These are phyloP conservation scores for Sporothrix humicola DNA, from an alignment of 2,329 filamentous ascomycete genomes.

Conservation along the genomic window DNA sequence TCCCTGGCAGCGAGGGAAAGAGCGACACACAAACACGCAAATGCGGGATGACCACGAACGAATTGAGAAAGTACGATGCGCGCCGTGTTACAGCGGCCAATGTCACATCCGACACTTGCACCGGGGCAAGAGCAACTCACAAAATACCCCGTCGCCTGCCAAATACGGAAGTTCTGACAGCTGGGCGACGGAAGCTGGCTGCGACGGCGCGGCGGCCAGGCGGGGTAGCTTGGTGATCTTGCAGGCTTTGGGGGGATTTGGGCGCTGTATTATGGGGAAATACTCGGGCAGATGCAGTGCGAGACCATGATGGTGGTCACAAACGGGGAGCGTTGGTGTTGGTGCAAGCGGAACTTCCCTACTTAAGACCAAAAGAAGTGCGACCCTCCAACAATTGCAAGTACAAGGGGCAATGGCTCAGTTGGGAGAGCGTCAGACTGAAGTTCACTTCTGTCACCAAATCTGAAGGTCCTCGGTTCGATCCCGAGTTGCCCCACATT, in stretches of 20 bases:
- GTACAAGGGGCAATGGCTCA: slow-evolving; percentile 33
- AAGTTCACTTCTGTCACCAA: slow-evolving; percentile 21
- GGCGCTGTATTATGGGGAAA: not conserved
- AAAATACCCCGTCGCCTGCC: not conserved
- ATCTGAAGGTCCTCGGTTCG: slow-evolving; percentile 36
- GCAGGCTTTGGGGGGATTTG: not conserved
- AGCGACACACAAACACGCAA: not conserved
- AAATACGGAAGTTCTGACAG: not conserved
- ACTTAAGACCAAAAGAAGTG: not conserved
- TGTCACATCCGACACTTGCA: slow-evolving; percentile 6
- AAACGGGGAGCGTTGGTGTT: slow-evolving; percentile 7
- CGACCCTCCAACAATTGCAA: not conserved
- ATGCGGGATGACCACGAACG: not conserved
- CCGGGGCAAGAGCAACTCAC: not conserved
- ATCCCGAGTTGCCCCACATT: slow-evolving; percentile 34
- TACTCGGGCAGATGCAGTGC: not conserved
- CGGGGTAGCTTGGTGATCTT: not conserved
- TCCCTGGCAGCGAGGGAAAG: not conserved
- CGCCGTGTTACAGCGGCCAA: not conserved
- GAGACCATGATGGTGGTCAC: not conserved
- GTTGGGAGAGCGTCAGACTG: slow-evolving; percentile 32
- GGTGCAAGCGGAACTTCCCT: not conserved
- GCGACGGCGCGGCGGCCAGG: not conserved
- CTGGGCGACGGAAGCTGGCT: too few relatives aligned
- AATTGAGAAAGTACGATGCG: not conserved